Evolutionary conservation across 139 green algal genomes (phyloP), one percentile per base, ranked within the genome.

Genomic region (Tetradesmus obliquus): DNA sequence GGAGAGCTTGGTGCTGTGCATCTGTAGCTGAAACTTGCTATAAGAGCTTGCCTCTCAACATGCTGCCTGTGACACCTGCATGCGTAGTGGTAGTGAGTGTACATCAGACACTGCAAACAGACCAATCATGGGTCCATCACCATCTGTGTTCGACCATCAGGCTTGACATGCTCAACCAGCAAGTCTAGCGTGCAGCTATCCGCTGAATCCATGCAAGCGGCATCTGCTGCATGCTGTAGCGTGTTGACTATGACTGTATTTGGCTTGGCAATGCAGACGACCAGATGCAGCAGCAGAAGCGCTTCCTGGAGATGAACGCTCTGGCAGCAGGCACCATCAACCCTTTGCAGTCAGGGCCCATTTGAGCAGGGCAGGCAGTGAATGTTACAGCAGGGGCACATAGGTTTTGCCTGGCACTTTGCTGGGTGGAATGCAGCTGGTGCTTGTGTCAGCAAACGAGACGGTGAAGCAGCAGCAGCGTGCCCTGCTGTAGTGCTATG

Each of bases 281-380:
- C 17, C 60, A 84, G 66, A 92, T 92, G 89, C 82, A 89, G 22
- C 62, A 89, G 69, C 89, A 92, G 8, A 92, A 92, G 82, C 66
- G 82, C 19, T 13, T 86, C 69, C 62, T 88, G 51, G 89, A 92
- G 24, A 92, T 92, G 89, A 89, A 89, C 71, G 82, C 89, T 19
- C 13, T 92, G 7, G 19, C 80, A 55, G 66, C 82, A 32, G 89
- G 62, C 9, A 51, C 53, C 2, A 89, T 60, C 60, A 84, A 89
- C 20, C 69, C 89, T 22, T 74, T 92, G 88, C 88, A 87, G 88
- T 55, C 87, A 53, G 76, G 76, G 76, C 76, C 24, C 24, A 82
- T 82, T 9, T 82, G 10, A 13, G 62, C 62, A 13, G 62, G 62
- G 10, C 62, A 20, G 62, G 10, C 10, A 72, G 62, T 72, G 62